A percentile compares a stretch with the other conserved stretches of the same genome.
Evolutionary conservation across 23 red algal genomes (phyloP).

Genomic region (Gracilaria caudata): DNA sequence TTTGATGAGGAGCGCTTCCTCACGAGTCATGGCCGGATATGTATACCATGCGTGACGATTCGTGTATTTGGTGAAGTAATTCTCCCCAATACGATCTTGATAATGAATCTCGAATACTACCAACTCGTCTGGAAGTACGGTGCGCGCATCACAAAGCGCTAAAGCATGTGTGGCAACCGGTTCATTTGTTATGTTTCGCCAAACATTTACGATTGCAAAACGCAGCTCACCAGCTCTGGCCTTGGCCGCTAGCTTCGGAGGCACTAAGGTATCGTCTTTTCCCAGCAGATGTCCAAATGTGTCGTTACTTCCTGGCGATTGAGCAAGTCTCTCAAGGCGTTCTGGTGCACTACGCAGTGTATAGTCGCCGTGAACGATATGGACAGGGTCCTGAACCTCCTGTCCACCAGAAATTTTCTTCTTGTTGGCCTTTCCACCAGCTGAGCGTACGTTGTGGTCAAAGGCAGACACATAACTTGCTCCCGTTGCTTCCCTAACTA

Average conservation of each 20-base stretch:
- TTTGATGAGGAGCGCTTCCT: conserved; percentile 39
- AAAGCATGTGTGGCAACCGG: conserved; percentile 5
- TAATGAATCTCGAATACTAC: conserved; percentile 45
- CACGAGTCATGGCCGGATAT: conserved; percentile 29
- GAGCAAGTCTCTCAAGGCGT: conserved; percentile 10
- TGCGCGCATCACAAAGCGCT: conserved; percentile 15
- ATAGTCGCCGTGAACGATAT: conserved; percentile 38
- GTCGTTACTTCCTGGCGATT: neutral
- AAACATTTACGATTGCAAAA: conserved; percentile 29
- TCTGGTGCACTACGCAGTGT: conserved; percentile 1
- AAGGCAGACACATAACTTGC: neutral
- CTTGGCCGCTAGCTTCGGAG: neutral
- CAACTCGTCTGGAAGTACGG: neutral
- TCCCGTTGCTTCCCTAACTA: neutral
- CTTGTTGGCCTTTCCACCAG: neutral
- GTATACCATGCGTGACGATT: conserved; percentile 19
- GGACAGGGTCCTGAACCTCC: conserved; percentile 10
- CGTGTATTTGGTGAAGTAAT: conserved; percentile 9
- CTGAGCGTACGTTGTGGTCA: conserved; percentile 43
- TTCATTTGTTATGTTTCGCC: conserved; percentile 27
- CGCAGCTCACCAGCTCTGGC: neutral
- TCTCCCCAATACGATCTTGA: conserved; percentile 35
- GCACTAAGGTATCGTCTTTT: neutral
- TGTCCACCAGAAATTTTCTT: conserved; percentile 15
- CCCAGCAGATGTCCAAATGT: neutral